phyloP scores from a whole-genome alignment of 2,329 filamentous ascomycete species.

The Penicillium sclerotigenum region DNA sequence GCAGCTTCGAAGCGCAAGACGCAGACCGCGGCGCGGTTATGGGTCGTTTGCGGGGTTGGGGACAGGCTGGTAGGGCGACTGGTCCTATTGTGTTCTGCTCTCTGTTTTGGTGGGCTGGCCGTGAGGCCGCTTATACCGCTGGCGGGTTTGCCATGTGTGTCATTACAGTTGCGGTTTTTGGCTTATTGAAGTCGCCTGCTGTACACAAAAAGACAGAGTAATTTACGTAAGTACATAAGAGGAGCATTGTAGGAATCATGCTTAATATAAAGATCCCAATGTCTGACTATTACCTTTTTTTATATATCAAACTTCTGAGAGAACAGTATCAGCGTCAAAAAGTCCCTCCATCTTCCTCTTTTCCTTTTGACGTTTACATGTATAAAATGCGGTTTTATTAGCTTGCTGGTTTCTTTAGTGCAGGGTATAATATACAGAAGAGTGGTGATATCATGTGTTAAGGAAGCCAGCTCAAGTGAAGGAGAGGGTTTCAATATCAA shows the following conservation, averaged over 20 bases:
- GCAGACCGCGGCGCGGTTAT: conserved; percentile 81
- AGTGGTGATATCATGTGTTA: conserved; percentile 12
- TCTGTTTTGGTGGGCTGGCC: conserved; percentile 96
- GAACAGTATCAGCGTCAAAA: background rate
- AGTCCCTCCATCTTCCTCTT: background rate
- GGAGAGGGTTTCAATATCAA: background rate
- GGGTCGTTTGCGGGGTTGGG: conserved; percentile 74
- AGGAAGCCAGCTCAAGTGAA: background rate
- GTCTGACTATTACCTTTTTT: background rate
- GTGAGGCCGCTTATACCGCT: conserved; percentile 77
- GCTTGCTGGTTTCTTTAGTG: background rate
- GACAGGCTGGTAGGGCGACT: conserved; percentile 81
- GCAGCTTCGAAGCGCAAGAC: conserved; percentile 80
- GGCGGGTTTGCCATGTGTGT: conserved; percentile 76
- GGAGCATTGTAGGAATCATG: background rate
- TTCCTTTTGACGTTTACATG: background rate
- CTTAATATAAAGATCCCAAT: background rate
- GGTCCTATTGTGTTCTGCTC: conserved; percentile 90
- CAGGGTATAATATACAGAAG: conserved; percentile 14
- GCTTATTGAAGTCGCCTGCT: conserved; percentile 63
- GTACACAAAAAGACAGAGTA: conserved; percentile 3
- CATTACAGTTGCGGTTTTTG: conserved; percentile 69
- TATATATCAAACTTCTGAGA: too few relatives aligned
- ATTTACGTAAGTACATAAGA: background rate
- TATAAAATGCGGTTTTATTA: background rate